Evolutionary conservation across 179 eudicot genomes (phyloP), one percentile per base, ranked within the genome.

Genomic region (Patellifolia procumbens): DNA sequence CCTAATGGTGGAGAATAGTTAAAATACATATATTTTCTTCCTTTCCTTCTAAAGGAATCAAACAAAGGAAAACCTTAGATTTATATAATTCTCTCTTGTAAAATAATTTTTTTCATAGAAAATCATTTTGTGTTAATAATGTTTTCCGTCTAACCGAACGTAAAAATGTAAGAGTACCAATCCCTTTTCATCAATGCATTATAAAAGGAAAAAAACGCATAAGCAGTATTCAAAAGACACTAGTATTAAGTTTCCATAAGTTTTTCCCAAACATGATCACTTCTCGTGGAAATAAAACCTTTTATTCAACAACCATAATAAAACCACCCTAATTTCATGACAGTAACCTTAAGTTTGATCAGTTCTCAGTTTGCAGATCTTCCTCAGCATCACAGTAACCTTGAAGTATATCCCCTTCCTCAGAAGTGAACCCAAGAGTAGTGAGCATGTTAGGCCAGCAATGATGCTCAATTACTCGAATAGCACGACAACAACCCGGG

Each of bases 401-500:
- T 13, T 66, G 80, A 0, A 91, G 88, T 15, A 91, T 77, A 7
- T 80, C 86, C 15, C 87, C 87, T 51, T 91, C 92, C 42, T 89
- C 79, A 2, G 86, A 16, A 52, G 87, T 85, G 78, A 78, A 87
- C 12, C 95, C 92, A 11, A 91, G 85, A 17, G 87, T 78, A 45
- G 76, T 65, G 43, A 90, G 74, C 92, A 88, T 84, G 1, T 82
- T 49, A 53, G 95, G 90, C 92, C 91, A 91, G 80, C 95, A 91
- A 22, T 82, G 77, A 24, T 74, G 81, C 73, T 81, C 75, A 6
- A 90, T 88, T 17, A 68, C 79, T 5, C 65, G 42, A 39, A 90
- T 79, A 22, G 94, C 90, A 4, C 43, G 63, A 63, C 94, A 90
- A 59, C 94, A 90, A 70, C 63, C 77, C 2, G 77, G 80, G 17